phyloP scores from a whole-genome alignment of 2,329 filamentous ascomycete species.

The Pyrenochaeta sp. region DNA sequence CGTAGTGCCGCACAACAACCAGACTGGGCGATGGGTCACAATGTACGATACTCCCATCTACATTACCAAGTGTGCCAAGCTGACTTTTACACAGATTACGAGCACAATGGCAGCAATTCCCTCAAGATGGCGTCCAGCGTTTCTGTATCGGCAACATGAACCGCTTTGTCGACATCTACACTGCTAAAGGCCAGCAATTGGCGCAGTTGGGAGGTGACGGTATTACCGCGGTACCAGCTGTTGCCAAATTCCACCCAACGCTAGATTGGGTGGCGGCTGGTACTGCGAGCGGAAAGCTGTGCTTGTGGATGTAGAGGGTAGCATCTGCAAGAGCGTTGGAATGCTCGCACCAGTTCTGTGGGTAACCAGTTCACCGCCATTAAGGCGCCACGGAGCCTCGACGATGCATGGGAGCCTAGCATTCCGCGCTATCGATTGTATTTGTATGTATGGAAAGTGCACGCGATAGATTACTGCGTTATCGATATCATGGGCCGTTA shows the following conservation, averaged over 20 bases:
- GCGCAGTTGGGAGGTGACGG: conserved; percentile 88
- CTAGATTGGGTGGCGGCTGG: conserved; percentile 92
- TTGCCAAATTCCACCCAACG: conserved; percentile 87
- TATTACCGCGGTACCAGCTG: conserved; percentile 93
- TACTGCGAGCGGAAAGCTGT: conserved; percentile 90
- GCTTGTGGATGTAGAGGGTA: conserved; percentile 78
- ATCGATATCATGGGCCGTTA: neutral
- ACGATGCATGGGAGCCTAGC: neutral
- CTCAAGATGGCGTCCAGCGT: conserved; percentile 80
- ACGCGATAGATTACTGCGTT: conserved; percentile 1
- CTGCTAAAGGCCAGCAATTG: conserved; percentile 81
- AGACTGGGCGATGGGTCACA: conserved; percentile 93
- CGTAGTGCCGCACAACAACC: conserved; percentile 86
- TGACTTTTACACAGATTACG: conserved; percentile 62
- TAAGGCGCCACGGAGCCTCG: neutral
- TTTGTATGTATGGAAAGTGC: conserved; percentile 1
- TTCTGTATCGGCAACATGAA: conserved; percentile 98
- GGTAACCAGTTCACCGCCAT: conserved; percentile 11
- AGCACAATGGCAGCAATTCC: conserved; percentile 88
- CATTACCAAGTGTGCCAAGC: conserved; percentile 6
- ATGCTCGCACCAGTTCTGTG: neutral
- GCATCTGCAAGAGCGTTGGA: conserved; percentile 1
- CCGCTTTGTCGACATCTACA: conserved; percentile 91
- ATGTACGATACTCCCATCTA: conserved; percentile 60
- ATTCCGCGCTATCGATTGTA: conserved; percentile 1